These are phyloP conservation scores for Penicillium sp. DNA, from an alignment of 2,329 filamentous ascomycete species.

Conservation along the genomic window DNA sequence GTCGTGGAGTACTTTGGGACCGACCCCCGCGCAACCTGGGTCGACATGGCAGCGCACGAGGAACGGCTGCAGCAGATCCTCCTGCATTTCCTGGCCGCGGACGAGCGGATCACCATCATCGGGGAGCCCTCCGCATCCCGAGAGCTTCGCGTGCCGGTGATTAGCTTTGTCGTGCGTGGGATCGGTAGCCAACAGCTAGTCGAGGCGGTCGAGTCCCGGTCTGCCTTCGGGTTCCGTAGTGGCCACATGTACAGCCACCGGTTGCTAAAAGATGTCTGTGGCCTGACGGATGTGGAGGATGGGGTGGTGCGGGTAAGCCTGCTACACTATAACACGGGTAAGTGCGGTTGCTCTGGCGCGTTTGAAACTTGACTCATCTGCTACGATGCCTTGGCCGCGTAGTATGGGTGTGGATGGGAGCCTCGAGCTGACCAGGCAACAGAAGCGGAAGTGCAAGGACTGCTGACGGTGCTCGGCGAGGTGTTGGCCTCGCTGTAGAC, in stretches of 20 bases:
- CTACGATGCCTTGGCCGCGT: no score
- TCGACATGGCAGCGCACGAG: constrained; percentile 58
- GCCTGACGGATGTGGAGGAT: constrained; percentile 55
- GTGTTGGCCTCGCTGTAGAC: constrained; percentile 11
- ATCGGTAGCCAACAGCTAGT: constrained; percentile 58
- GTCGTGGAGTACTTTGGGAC: constrained; percentile 61
- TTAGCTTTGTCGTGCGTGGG: constrained; percentile 64
- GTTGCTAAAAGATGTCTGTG: constrained; percentile 58
- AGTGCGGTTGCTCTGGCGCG: no score
- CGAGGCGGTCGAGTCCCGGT: constrained; percentile 58
- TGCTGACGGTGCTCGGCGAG: constrained; percentile 17
- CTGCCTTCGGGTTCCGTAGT: constrained; percentile 62
- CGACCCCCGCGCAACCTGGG: constrained; percentile 46
- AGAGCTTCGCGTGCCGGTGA: constrained; percentile 57
- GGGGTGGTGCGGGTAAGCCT: constrained; percentile 68
- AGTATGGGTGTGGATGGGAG: neutral
- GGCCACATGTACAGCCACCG: constrained; percentile 68
- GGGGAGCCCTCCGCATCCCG: constrained; percentile 54
- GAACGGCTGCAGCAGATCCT: constrained; percentile 57
- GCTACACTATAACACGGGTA: constrained; percentile 69
- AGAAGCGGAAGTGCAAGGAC: constrained; percentile 21
- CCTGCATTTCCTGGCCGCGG: constrained; percentile 56
- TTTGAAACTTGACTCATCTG: no score
- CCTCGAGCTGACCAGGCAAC: constrained; percentile 13
- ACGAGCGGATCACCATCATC: constrained; percentile 56